Evolutionary conservation across 495 filamentous ascomycete genomes (phyloP), one percentile per base, ranked within the genome.

Genomic region (Chaetomium fimeti): DNA sequence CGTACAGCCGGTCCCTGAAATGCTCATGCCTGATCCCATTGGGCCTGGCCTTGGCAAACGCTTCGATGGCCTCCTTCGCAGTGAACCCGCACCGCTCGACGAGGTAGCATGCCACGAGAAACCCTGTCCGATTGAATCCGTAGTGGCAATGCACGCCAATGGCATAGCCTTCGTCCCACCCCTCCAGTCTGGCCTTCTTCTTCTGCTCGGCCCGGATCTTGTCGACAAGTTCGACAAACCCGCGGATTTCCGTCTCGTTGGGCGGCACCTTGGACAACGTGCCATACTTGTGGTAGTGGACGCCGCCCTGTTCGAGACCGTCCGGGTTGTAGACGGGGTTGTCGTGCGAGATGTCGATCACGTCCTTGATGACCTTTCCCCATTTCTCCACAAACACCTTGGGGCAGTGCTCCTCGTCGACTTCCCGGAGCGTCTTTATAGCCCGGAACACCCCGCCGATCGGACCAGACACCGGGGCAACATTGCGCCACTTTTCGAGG

Each of bases 101-200:
- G 7, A 97, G 77, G 68, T 98, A 98, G 69, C 87, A 91, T n/a
- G 89, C 88, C 40, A 98, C 87, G 70, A 97, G 88, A 72, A 93
- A 96, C 2, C 93, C 92, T 0, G 92, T 96, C 40, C 92, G 85
- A 71, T 96, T 96, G 78, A 91, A 96, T 0, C 93, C 93, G 66
- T 98, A 97, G 69, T 98, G 93, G 70, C 93, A 97, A 72, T 98
- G 93, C 1, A 96, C 91, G 15, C 89, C 93, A 53, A 97, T 82
- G 16, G 83, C 76, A 11, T 71, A 74, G 28, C 78, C 69, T 0
- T 78, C 73, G 15, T 74, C 74, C 68, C 71, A 77, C 13, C 78
- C 74, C 6, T 77, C 80, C 28, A 74, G 73, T 18, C 63, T 66
- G 16, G 73, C 72, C n/a, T 79, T 73, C 29, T 65, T 38, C 64